phyloP scores from a whole-genome alignment of 2,329 filamentous ascomycete genomes.

The Podosphaera fusca region DNA sequence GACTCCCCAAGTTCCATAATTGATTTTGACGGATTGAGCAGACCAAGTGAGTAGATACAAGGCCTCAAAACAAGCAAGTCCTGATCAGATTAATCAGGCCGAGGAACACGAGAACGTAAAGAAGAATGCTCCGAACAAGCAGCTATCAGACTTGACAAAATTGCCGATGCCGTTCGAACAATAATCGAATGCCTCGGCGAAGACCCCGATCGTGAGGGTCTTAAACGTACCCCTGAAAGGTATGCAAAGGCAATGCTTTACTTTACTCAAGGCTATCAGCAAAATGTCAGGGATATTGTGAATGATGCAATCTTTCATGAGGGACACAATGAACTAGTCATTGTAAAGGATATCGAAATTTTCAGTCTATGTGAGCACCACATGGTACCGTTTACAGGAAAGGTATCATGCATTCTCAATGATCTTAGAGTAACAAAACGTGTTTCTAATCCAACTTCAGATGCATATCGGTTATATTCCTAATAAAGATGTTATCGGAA shows the following conservation, averaged over 20 bases:
- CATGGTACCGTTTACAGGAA: constrained; percentile 84
- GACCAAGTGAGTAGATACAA: constrained; percentile 24
- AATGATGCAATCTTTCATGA: constrained; percentile 91
- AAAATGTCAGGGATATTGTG: constrained; percentile 77
- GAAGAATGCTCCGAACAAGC: constrained; percentile 31
- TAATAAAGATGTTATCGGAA: constrained; percentile 68
- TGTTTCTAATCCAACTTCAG: constrained; percentile 20
- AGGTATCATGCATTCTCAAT: constrained; percentile 29
- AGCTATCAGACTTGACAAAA: constrained; percentile 28
- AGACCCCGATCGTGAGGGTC: constrained; percentile 39
- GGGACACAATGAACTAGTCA: constrained; percentile 90
- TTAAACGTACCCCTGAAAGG: constrained; percentile 49
- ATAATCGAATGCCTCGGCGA: constrained; percentile 47
- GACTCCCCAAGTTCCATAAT: constrained; percentile 32
- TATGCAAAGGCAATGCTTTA: constrained; percentile 92
- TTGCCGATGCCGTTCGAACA: constrained; percentile 38
- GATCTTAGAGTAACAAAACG: too few species aligned
- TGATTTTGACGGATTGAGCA: constrained; percentile 36
- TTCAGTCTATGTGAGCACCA: constrained; percentile 90
- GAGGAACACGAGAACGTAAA: constrained; percentile 38
- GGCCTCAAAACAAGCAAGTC: neutral
- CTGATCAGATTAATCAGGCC: constrained; percentile 19
- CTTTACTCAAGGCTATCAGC: constrained; percentile 91
- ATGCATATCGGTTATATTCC: constrained; percentile 99
- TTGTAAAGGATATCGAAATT: constrained; percentile 91